A percentile compares a stretch with the other conserved stretches of the same genome.
Evolutionary conservation across 352 stramenopile species (phyloP).

Genomic region (Hyaloperonospora brassicae): DNA sequence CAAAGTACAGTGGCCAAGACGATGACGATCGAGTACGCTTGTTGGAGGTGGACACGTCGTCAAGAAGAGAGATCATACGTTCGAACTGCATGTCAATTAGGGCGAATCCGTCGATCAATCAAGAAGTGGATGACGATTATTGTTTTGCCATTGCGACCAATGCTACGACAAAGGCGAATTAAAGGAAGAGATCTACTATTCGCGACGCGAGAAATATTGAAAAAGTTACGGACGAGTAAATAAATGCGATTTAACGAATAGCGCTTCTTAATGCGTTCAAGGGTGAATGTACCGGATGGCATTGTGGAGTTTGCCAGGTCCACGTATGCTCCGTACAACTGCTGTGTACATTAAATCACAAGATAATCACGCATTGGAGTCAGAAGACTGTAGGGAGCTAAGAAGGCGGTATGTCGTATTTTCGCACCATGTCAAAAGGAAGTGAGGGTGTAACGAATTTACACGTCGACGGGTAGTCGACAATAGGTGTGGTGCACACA

Average conservation of each 20-base stretch:
- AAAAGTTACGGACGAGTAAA: conserved; percentile 75
- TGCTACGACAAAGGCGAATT: conserved; percentile 13
- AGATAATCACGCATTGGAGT: conserved; percentile 84
- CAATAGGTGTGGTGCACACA: too few relatives aligned
- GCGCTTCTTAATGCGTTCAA: conserved; percentile 85
- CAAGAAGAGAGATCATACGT: conserved; percentile 26
- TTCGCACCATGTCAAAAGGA: conserved; percentile 59
- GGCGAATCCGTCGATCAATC: conserved; percentile 10
- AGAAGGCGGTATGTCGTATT: conserved; percentile 82
- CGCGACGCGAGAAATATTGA: conserved; percentile 78
- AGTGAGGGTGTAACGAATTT: too few relatives aligned
- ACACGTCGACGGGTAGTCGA: too few relatives aligned
- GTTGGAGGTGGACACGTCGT: conserved; percentile 77
- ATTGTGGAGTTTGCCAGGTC: conserved; percentile 85
- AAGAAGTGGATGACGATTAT: conserved; percentile 16
- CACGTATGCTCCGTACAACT: conserved; percentile 86
- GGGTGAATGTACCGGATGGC: conserved; percentile 59
- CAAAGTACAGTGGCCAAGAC: conserved; percentile 96
- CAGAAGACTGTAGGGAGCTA: conserved; percentile 89
- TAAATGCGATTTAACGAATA: conserved; percentile 61
- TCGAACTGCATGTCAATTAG: conserved; percentile 18
- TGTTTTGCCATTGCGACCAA: conserved; percentile 1
- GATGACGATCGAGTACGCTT: conserved; percentile 93
- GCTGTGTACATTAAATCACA: conserved; percentile 87
- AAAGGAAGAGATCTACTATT: conserved; percentile 57